Conservation (phyloP, 2,329 filamentous ascomycete species). For the Colletotrichum ledebouriae region DNA sequence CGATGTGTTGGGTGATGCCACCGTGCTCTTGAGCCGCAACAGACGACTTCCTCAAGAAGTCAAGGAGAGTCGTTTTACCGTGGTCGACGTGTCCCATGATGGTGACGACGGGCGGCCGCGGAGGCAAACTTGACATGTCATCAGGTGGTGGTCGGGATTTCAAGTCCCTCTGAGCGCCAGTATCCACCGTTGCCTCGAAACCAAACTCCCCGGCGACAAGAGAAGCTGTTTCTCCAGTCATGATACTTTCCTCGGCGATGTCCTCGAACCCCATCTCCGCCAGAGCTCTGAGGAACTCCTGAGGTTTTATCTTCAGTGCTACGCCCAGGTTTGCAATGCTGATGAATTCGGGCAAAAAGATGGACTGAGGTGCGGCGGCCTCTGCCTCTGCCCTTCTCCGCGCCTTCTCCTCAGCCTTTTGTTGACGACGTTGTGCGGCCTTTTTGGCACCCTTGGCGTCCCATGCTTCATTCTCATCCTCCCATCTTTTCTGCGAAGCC, state of each 20-base stretch:
- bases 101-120: constrained; percentile 91
- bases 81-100: constrained; percentile 99
- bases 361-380: constrained; percentile 57
- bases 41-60: constrained; percentile 93
- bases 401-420: constrained; percentile 59
- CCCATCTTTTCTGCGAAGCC: constrained; percentile 17
- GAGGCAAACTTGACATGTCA: constrained; percentile 76
- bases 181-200: constrained; percentile 85
- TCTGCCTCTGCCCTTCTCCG: constrained; percentile 56
- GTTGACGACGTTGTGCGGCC: constrained; percentile 56
- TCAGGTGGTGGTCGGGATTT: constrained; percentile 76
- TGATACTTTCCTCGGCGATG: constrained; percentile 83
- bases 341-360: constrained; percentile 91
- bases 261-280: constrained; percentile 91
- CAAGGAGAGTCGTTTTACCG: constrained; percentile 95
- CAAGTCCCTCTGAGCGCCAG: constrained; percentile 76
- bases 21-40: constrained; percentile 93
- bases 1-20: constrained; percentile 98
- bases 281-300: constrained; percentile 81
- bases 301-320: constrained; percentile 77
- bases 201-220: constrained; percentile 94
- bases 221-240: constrained; percentile 91
- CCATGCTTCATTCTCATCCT: constrained; percentile 52
- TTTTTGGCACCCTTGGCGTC: constrained; percentile 55
- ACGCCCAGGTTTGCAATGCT: constrained; percentile 86